Evolutionary conservation across 116 monocot species (phyloP).

Genomic region (Phalaenopsis hybrid): DNA sequence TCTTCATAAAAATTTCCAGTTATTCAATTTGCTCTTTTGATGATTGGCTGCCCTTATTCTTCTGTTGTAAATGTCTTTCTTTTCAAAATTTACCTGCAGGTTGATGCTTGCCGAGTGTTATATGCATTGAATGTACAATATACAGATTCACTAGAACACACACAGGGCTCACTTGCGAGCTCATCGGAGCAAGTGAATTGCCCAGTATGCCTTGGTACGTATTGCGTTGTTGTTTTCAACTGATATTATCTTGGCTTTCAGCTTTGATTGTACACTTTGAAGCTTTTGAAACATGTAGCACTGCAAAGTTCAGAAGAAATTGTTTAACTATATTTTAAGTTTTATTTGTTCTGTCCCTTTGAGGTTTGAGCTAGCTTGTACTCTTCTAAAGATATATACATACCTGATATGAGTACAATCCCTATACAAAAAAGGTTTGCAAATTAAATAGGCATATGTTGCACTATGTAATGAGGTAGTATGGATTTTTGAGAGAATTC

Average conservation of each 20-base stretch:
- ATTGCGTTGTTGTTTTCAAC: not conserved
- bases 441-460: not conserved
- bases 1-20: not conserved
- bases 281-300: not conserved
- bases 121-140: constrained; percentile 71
- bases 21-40: not conserved
- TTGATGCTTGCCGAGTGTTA: constrained; percentile 57
- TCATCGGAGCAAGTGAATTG: constrained; percentile 65
- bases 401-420: not conserved
- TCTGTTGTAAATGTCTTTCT: constrained; percentile 2
- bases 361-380: not conserved
- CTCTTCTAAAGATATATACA: not conserved
- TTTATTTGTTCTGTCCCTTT: not conserved
- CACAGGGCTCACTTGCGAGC: constrained; percentile 44
- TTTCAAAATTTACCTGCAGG: constrained; percentile 27
- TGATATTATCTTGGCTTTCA: not conserved
- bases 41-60: not conserved
- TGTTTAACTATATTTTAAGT: not conserved
- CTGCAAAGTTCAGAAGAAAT: not conserved
- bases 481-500: not conserved
- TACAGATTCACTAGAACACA: constrained; percentile 76
- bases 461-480: not conserved
- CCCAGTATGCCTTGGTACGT: constrained; percentile 93
- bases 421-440: not conserved
- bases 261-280: not conserved